Base-by-base conservation (phyloP, 768 basidiomycete genomes). In the Coprinopsis marcescibilis region DNA sequence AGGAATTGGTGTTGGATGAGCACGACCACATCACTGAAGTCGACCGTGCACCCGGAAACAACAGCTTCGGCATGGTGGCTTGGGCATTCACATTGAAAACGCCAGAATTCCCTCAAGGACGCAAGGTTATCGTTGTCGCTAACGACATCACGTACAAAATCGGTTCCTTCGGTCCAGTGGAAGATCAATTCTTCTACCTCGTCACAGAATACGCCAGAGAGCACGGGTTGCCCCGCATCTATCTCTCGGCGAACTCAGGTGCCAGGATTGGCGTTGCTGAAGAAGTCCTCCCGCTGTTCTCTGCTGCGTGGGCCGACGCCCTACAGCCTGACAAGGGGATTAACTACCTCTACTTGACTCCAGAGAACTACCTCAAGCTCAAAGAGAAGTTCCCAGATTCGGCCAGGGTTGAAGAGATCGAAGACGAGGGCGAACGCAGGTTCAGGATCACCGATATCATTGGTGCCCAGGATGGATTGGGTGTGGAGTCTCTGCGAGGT, bases 91-190 rank as follows among this genome's bases (percentile, higher is more conserved):
- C 82, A 2, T 72, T 98, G 55, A 72, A 73, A 54, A 97, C 94
- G 0, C 95, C 96, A 2, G 96, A 98, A 66, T 96, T 78, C 67
- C 91, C 91, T 39, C 68, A 75, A 21, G 96, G 96, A 23, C 88
- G 96, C 57, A 81, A 78, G 51, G 80, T 83, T 1, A 87, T 98
- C 7, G 89, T 91, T 36, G 77, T 99, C 51, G 90, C 96, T 45
- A 99, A 99, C 67, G 96, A 99, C 58, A 99, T 98, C 68, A 99
- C 96, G 12, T 96, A 81, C 77, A 94, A 88, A 69, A 98, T 97
- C 53, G 96, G 96, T 44, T 97, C 96, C 11, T 99, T 99, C 65
- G 95, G 95, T 35, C 96, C 96, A 35, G 62, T 70, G 2, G 96
- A 99, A 62, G 96, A 99, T 66, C 86, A 91, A 49, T 99, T 89